A percentile compares a stretch with the other conserved stretches of the same genome.
phyloP scores from a whole-genome alignment of 108 stramenopile genomes.

The Skeletonema potamos region DNA sequence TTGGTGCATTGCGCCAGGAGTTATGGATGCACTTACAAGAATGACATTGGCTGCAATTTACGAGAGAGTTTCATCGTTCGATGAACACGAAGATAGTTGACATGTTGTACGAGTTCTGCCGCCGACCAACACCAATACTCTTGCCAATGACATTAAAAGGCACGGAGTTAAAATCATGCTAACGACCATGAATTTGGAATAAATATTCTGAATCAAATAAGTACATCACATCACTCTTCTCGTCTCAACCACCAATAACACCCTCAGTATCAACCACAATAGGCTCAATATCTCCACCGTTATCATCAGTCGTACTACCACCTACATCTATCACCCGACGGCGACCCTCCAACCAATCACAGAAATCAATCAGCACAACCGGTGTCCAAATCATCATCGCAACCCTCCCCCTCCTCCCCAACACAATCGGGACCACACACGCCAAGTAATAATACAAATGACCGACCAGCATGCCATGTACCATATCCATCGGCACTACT shows the following conservation, averaged over 20 bases:
- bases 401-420: constrained; percentile 29
- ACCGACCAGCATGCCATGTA: constrained; percentile 55
- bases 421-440: constrained; percentile 41
- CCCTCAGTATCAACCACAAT: constrained; percentile 37
- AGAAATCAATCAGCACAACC: constrained; percentile 26
- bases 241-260: constrained; percentile 29
- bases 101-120: too few species aligned
- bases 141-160: too few species aligned
- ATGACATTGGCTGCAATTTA: too few species aligned
- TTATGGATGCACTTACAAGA: too few species aligned
- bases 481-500: constrained; percentile 32
- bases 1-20: too few species aligned
- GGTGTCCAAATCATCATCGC: constrained; percentile 31
- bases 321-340: neutral
- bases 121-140: too few species aligned
- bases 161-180: too few species aligned
- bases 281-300: constrained; percentile 8
- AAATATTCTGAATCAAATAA: too few species aligned
- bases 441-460: constrained; percentile 51
- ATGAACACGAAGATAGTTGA: too few species aligned
- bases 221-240: too few species aligned
- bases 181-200: too few species aligned
- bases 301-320: neutral
- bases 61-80: too few species aligned
- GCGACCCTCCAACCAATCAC: constrained; percentile 37